A percentile compares a stretch with the other conserved stretches of the same genome.
These are phyloP conservation scores for Hanseniaspora gamundiae DNA, from an alignment of 1,139 yeast species.

Conservation along the genomic window DNA sequence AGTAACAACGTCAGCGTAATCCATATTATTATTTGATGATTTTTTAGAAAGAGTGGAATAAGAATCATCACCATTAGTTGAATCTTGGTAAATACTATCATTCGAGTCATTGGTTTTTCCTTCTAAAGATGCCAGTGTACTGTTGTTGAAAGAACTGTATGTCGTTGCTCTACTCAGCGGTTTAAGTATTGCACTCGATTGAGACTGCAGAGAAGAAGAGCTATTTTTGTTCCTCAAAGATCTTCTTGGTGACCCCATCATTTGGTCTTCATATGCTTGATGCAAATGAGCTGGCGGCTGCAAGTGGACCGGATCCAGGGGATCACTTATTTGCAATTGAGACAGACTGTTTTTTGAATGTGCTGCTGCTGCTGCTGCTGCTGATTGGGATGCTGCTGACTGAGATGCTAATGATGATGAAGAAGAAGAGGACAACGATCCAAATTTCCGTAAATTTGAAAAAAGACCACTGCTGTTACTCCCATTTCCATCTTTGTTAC, in stretches of 20 bases:
- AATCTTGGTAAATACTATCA: no score
- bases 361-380: no score
- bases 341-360: background rate
- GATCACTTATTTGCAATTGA: constrained; percentile 5
- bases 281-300: background rate
- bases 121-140: background rate
- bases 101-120: background rate
- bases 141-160: constrained; percentile 1
- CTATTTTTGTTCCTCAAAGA: background rate
- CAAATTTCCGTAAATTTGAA: background rate
- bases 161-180: constrained; percentile 3
- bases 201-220: background rate
- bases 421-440: no score
- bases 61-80: no score
- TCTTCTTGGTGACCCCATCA: background rate
- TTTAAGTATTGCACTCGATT: background rate
- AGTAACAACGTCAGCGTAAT: background rate
- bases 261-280: background rate
- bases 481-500: background rate
- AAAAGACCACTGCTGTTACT: background rate
- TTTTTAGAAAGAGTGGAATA: background rate
- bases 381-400: no score
- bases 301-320: constrained; percentile 6
- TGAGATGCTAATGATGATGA: no score
- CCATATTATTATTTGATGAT: background rate